phyloP scores from a whole-genome alignment of 129 eudicot species.

The Rutidosis leptorrhynchoides region DNA sequence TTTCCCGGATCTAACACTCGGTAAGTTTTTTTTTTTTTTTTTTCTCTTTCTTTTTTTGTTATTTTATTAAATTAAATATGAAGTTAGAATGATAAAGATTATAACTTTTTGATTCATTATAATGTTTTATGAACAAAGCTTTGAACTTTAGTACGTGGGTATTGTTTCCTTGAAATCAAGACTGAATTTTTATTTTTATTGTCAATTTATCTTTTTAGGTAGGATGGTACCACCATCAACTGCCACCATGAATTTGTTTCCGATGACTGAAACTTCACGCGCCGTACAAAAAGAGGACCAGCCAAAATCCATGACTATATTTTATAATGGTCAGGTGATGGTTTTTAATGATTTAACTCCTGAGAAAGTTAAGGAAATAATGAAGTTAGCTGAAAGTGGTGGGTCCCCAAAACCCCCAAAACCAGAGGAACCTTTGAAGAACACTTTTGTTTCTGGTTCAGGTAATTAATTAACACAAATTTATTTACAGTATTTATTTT shows the following conservation, averaged over 20 bases:
- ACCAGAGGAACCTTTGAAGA: conserved; percentile 41
- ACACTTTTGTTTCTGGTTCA: conserved; percentile 13
- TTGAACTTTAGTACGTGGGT: neutral
- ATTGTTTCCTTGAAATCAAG: neutral
- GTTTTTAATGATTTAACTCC: conserved; percentile 79
- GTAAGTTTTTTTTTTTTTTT: conserved; percentile 13
- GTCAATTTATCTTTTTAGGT: conserved; percentile 23
- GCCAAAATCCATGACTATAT: conserved; percentile 63
- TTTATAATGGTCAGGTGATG: conserved; percentile 78
- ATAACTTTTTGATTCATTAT: conserved; percentile 2
- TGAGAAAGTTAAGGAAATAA: conserved; percentile 69
- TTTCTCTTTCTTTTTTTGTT: neutral
- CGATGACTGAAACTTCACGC: conserved; percentile 21
- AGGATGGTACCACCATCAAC: conserved; percentile 20
- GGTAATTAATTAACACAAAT: conserved; percentile 29
- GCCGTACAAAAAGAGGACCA: conserved; percentile 28
- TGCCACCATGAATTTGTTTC: conserved; percentile 62
- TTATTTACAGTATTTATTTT: neutral
- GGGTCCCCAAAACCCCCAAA: conserved; percentile 26
- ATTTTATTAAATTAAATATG: neutral
- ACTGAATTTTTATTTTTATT: neutral
- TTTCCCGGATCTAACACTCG: conserved; percentile 60
- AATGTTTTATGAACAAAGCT: neutral
- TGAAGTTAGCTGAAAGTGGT: conserved; percentile 57
- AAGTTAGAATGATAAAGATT: neutral